Conservation (phyloP, 106 monocot genomes). For the Amphibolis antarctica region DNA sequence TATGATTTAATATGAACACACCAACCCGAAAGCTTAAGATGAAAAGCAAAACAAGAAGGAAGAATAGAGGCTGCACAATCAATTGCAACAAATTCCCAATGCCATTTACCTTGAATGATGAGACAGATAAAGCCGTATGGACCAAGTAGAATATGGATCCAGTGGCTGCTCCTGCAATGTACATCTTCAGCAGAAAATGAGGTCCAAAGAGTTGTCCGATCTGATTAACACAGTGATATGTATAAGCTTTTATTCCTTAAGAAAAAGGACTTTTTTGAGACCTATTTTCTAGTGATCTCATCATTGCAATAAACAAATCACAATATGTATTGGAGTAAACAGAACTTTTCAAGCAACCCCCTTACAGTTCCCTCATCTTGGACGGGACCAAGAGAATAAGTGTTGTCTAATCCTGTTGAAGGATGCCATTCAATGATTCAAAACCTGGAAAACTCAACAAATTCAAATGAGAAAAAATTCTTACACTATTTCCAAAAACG, state of each 20-base stretch:
- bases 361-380: no score
- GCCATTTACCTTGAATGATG: conserved; percentile 32
- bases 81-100: neutral
- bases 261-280: neutral
- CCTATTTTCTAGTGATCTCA: no score
- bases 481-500: conserved; percentile 75
- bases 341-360: no score
- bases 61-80: no score
- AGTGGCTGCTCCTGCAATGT: conserved; percentile 66
- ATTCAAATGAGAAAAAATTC: neutral
- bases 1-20: neutral
- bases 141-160: conserved; percentile 72
- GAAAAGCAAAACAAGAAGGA: no score
- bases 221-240: conserved; percentile 18
- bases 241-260: neutral
- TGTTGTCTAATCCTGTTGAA: neutral
- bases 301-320: no score
- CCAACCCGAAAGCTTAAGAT: neutral
- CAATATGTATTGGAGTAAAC: no score
- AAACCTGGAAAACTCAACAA: neutral
- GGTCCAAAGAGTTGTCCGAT: conserved; percentile 70
- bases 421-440: neutral
- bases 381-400: no score
- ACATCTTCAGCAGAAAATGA: conserved; percentile 67
- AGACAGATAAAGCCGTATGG: conserved; percentile 25